Conservation (phyloP, 2,329 filamentous ascomycete genomes). For the Monilinia fructicola region DNA sequence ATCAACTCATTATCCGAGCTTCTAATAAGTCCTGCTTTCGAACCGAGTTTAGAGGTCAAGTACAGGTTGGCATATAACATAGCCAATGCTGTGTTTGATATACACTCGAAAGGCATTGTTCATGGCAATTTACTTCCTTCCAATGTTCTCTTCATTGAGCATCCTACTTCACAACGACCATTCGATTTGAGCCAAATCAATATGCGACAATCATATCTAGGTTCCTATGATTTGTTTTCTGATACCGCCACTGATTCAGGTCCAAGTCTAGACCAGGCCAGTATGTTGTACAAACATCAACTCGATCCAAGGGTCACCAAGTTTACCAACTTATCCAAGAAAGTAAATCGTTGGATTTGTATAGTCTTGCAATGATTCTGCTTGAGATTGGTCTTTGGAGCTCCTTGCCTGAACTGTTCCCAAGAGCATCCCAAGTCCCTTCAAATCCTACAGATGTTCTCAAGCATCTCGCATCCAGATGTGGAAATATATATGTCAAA, state of each 20-base stretch:
- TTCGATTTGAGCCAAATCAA: conserved; percentile 48
- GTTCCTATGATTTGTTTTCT: conserved; percentile 72
- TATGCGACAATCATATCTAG: conserved; percentile 66
- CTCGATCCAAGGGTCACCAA: conserved; percentile 56
- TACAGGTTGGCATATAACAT: conserved; percentile 74
- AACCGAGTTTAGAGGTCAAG: conserved; percentile 71
- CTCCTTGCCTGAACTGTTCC: conserved; percentile 49
- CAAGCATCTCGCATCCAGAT: conserved; percentile 48
- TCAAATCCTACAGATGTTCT: conserved; percentile 34
- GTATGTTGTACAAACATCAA: conserved; percentile 59
- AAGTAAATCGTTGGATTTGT: conserved; percentile 64
- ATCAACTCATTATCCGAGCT: conserved; percentile 55
- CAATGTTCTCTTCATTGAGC: conserved; percentile 64
- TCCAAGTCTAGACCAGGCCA: conserved; percentile 25
- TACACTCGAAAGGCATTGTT: conserved; percentile 67
- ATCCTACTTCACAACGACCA: conserved; percentile 29
- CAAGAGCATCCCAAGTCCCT: conserved; percentile 32
- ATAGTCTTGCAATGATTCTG: conserved; percentile 70
- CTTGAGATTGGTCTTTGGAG: conserved; percentile 76
- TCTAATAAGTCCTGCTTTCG: conserved; percentile 51
- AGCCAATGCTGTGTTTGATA: conserved; percentile 68
- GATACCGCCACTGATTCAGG: conserved; percentile 42
- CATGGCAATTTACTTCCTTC: conserved; percentile 69
- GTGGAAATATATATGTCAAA: conserved; percentile 72
- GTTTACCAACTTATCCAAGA: conserved; percentile 54